These are phyloP conservation scores for Sarcodon sp. DNA, from an alignment of 768 basidiomycete genomes.

Conservation along the genomic window DNA sequence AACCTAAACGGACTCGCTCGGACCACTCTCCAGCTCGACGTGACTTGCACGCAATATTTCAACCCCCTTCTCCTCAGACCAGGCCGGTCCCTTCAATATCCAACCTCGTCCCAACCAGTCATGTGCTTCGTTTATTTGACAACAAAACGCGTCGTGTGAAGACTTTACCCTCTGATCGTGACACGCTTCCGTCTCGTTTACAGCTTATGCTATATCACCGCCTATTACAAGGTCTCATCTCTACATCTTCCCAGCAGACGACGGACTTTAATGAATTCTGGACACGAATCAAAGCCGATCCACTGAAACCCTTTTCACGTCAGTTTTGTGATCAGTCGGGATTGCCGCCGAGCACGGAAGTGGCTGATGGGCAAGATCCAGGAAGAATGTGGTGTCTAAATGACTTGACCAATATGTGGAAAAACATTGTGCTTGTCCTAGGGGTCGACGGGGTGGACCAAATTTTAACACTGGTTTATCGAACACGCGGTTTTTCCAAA, in stretches of 20 bases:
- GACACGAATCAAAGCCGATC: conserved; percentile 29
- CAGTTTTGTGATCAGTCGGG: conserved; percentile 27
- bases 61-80: not conserved
- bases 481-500: conserved; percentile 7
- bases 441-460: conserved; percentile 22
- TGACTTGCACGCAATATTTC: conserved; percentile 1
- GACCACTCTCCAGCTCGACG: conserved; percentile 9
- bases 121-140: conserved; percentile 37
- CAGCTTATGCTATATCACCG: conserved; percentile 74
- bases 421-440: conserved; percentile 10
- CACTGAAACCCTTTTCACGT: conserved; percentile 31
- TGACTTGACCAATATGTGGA: conserved; percentile 20
- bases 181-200: conserved; percentile 43
- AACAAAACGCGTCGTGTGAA: conserved; percentile 52
- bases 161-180: conserved; percentile 41
- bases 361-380: not conserved
- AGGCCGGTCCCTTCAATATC: not conserved
- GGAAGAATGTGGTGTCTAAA: conserved; percentile 13
- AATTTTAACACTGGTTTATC: conserved; percentile 38
- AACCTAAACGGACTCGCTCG: conserved; percentile 15
- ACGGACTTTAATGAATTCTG: conserved; percentile 47
- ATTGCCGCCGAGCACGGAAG: conserved; percentile 3
- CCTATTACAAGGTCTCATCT: conserved; percentile 40
- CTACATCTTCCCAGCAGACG: conserved; percentile 15
- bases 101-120: not conserved